phyloP scores from a whole-genome alignment of 2,329 filamentous ascomycete genomes.

The Xylariaceae sp. region DNA sequence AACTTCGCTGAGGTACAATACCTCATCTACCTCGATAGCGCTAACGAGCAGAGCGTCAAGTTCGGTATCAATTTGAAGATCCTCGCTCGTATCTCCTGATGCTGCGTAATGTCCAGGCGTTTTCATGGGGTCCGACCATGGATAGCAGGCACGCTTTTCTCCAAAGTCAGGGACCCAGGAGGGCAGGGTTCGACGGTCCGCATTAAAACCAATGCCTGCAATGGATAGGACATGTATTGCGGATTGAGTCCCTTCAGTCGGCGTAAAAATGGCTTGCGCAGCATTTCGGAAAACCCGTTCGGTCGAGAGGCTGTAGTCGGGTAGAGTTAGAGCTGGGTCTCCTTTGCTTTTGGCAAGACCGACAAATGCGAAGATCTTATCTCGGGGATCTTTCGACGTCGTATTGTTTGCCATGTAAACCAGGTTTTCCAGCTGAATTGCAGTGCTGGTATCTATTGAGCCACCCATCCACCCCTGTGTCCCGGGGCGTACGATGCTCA shows the following conservation, averaged over 20 bases:
- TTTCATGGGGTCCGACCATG: neutral
- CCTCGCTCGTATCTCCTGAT: constrained; percentile 5
- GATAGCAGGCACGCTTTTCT: constrained; percentile 6
- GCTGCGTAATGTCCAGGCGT: neutral
- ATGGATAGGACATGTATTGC: constrained; percentile 10
- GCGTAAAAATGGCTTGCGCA: constrained; percentile 1
- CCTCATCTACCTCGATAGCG: neutral
- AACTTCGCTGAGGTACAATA: constrained; percentile 5
- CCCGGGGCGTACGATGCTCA: constrained; percentile 7
- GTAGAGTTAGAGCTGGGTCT: neutral
- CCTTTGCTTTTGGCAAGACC: constrained; percentile 5
- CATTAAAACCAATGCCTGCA: constrained; percentile 9
- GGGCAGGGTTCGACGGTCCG: neutral
- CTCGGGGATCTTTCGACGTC: constrained; percentile 9
- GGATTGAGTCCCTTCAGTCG: constrained; percentile 1
- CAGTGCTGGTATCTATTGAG: neutral
- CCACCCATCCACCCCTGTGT: neutral
- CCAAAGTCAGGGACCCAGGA: constrained; percentile 12
- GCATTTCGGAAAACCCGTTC: constrained; percentile 11
- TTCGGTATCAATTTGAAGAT: neutral
- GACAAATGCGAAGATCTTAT: constrained; percentile 11
- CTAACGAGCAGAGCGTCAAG: constrained; percentile 6
- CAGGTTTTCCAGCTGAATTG: constrained; percentile 4
- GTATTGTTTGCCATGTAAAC: constrained; percentile 12
- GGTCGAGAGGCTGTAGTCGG: constrained; percentile 10